Conservation (phyloP, 805 yeast species). For the Naumovozyma baii region DNA sequence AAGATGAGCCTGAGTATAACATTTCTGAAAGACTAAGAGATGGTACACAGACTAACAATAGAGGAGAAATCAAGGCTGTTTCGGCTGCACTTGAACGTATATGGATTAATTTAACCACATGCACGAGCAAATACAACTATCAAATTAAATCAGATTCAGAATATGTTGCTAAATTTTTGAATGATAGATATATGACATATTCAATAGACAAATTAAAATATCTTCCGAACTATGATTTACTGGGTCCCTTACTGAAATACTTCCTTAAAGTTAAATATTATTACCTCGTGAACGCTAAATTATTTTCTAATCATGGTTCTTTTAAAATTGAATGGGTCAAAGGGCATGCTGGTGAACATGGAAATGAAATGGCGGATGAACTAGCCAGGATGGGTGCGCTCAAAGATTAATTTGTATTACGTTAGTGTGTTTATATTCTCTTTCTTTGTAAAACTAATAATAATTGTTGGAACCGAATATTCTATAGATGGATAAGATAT, state of each 20-base stretch:
- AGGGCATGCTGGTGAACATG: slow-evolving; percentile 62
- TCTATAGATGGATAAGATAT: too few relatives aligned
- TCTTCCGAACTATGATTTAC: slow-evolving; percentile 23
- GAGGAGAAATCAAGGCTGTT: slow-evolving; percentile 72
- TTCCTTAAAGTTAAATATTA: slow-evolving; percentile 34
- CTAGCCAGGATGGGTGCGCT: slow-evolving; percentile 62
- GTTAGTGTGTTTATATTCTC: too few relatives aligned
- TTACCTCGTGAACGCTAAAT: slow-evolving; percentile 22
- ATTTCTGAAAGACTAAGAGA: slow-evolving; percentile 42
- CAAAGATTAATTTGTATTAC: too few relatives aligned
- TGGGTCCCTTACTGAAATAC: slow-evolving; percentile 33
- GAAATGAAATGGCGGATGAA: slow-evolving; percentile 70
- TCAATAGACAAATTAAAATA: slow-evolving; percentile 35
- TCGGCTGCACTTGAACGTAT: slow-evolving; percentile 43
- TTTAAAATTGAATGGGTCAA: slow-evolving; percentile 50
- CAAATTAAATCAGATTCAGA: slow-evolving; percentile 60
- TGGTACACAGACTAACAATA: slow-evolving; percentile 57
- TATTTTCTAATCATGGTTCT: slow-evolving; percentile 28
- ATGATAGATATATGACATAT: slow-evolving; percentile 45
- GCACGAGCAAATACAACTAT: slow-evolving; percentile 21
- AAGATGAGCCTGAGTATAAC: slow-evolving; percentile 41
- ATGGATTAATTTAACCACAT: slow-evolving; percentile 18
- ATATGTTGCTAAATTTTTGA: slow-evolving; percentile 49
- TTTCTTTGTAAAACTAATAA: too few relatives aligned
- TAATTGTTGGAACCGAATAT: too few relatives aligned